These are phyloP conservation scores for Podospora appendiculata DNA, from an alignment of 495 filamentous ascomycete species.

Conservation along the genomic window DNA sequence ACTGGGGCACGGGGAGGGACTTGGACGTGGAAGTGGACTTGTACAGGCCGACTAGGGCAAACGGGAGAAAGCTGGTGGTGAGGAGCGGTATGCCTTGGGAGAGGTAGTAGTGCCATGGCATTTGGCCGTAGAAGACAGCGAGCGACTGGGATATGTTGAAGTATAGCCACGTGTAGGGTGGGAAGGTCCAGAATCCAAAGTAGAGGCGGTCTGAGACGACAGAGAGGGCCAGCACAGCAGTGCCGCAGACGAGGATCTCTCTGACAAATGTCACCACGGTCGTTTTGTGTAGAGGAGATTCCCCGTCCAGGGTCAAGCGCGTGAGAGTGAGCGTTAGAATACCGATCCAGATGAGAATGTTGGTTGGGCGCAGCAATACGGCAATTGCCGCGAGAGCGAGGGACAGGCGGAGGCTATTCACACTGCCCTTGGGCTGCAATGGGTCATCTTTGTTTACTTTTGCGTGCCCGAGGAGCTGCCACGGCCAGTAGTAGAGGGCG, in stretches of 20 bases:
- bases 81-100: slow-evolving; percentile 84
- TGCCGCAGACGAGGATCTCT: slow-evolving; percentile 63
- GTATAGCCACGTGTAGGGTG: slow-evolving; percentile 79
- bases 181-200: slow-evolving; percentile 84
- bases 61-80: slow-evolving; percentile 76
- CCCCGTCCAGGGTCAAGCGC: slow-evolving; percentile 28
- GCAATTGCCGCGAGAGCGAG: slow-evolving; percentile 73
- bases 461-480: slow-evolving; percentile 45
- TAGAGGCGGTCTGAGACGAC: slow-evolving; percentile 67
- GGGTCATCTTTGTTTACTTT: slow-evolving; percentile 16
- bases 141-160: slow-evolving; percentile 87
- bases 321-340: slow-evolving; percentile 38
- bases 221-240: slow-evolving; percentile 52
- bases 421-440: slow-evolving; percentile 14
- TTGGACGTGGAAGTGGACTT: slow-evolving; percentile 28
- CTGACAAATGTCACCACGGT: slow-evolving; percentile 48
- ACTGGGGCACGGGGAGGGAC: slow-evolving; percentile 24
- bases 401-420: slow-evolving; percentile 55
- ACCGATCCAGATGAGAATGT: slow-evolving; percentile 74
- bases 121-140: slow-evolving; percentile 86
- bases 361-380: slow-evolving; percentile 85
- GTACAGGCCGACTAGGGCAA: slow-evolving; percentile 59
- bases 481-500: slow-evolving; percentile 82
- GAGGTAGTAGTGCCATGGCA: slow-evolving; percentile 87
- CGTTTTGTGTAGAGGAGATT: slow-evolving; percentile 29